phyloP scores from a whole-genome alignment of 2,329 filamentous ascomycete species.

The Colletotrichum destructivum region DNA sequence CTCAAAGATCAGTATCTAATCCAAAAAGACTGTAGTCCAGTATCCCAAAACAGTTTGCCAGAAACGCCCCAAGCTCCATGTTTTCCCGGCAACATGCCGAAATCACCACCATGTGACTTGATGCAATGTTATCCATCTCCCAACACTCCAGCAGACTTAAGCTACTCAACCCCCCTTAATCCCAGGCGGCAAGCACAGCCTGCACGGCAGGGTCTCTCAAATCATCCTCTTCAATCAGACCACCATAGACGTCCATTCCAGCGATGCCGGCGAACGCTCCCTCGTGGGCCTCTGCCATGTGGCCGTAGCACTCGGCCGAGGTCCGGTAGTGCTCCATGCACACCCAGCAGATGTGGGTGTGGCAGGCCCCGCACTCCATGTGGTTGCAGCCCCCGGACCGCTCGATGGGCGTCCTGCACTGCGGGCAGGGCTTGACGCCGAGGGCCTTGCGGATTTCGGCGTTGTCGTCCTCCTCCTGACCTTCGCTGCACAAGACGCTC shows the following conservation, averaged over 20 bases:
- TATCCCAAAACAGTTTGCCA: too few species aligned
- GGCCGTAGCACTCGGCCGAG: background rate
- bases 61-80: too few species aligned
- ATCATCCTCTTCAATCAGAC: background rate
- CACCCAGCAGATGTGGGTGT: constrained; percentile 63
- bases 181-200: background rate
- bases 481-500: constrained; percentile 50
- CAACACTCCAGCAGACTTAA: background rate
- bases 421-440: constrained; percentile 55
- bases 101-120: too few species aligned
- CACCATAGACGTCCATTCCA: background rate
- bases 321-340: constrained; percentile 56
- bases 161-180: too few species aligned
- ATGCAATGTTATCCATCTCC: too few species aligned
- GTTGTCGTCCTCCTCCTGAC: constrained; percentile 50
- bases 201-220: too few species aligned
- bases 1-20: too few species aligned
- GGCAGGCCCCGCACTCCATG: constrained; percentile 59
- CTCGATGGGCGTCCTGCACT: constrained; percentile 57
- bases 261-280: background rate
- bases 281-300: background rate
- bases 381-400: constrained; percentile 64
- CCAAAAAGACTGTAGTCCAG: too few species aligned
- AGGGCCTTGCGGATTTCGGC: constrained; percentile 49
- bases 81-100: too few species aligned